A percentile compares a stretch with the other conserved stretches of the same genome.
These are phyloP conservation scores for Anethum foeniculum DNA, from an alignment of 140 eudicot species.

Conservation along the genomic window DNA sequence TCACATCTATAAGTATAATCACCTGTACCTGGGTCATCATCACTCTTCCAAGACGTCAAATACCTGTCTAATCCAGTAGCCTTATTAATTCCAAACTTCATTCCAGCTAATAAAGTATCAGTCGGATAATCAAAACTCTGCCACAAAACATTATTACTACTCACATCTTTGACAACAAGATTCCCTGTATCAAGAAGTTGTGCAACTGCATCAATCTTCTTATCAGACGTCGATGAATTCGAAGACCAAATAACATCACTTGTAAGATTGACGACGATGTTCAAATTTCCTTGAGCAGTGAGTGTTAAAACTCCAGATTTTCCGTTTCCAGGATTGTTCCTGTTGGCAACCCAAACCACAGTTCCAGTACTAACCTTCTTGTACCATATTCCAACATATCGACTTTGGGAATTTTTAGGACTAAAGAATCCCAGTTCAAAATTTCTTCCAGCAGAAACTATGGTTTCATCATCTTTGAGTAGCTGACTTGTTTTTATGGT, in stretches of 20 bases:
- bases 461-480: conserved; percentile 27
- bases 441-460: conserved; percentile 30
- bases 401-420: conserved; percentile 20
- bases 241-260: conserved; percentile 21
- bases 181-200: conserved; percentile 24
- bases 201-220: conserved; percentile 12
- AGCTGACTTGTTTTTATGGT: conserved; percentile 5
- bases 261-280: conserved; percentile 10
- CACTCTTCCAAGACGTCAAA: conserved; percentile 29
- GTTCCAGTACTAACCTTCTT: conserved; percentile 12
- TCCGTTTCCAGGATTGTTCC: conserved; percentile 15
- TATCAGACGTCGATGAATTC: background rate
- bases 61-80: conserved; percentile 15
- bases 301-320: conserved; percentile 13
- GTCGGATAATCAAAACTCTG: conserved; percentile 31
- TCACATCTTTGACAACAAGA: conserved; percentile 13
- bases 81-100: conserved; percentile 23
- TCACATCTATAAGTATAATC: conserved; percentile 5
- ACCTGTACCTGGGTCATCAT: conserved; percentile 22
- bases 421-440: conserved; percentile 29
- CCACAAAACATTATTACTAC: conserved; percentile 13
- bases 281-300: conserved; percentile 15
- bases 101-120: conserved; percentile 14
- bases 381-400: conserved; percentile 28
- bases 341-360: conserved; percentile 24